Evolutionary conservation across 306 rosid genomes (phyloP), one percentile per base, ranked within the genome.

Genomic region (Amphicarpaea edgeworthii): DNA sequence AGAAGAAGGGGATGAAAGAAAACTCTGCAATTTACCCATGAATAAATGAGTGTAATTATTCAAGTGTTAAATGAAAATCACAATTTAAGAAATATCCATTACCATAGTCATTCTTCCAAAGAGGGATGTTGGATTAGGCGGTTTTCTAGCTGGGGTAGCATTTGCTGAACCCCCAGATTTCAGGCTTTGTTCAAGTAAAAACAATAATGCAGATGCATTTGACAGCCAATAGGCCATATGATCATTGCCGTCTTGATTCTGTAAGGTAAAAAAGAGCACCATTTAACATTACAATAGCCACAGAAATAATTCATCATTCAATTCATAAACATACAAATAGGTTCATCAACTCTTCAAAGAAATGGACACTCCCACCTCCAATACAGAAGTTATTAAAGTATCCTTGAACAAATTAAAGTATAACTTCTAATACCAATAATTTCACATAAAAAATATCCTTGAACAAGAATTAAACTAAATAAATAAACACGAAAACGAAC

Each of bases 71-170:
- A 32, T 37, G 16, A 24, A 68, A 58, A 24, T 46, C 14, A 67
- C 49, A 67, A 57, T 40, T 24, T 60, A 38, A 37, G 41, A 17
- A 45, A 67, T 68, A 62, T 74, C 21, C 8, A 61, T 76, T 87
- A 91, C 97, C 96, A 88, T 87, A 54, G 97, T 72, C 97, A 92
- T 92, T 87, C 97, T 90, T 85, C 93, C 97, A 83, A 92, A 92
- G 68, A 92, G 75, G 37, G 97, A 92, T 8, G 93, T 87, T 50
- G 97, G 87, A 68, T 86, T 80, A 10, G 91, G 86, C 7, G 90
- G 88, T 68, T 90, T 92, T 45, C 80, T 82, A 20, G 59, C 80
- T 55, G 87, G 82, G 55, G 89, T 85, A 61, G 90, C 83, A 51
- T 87, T 65, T 42, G 73, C 42, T 58, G 45, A 54, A 43, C 84